Percentiles rank a stretch among this genome's conserved stretches.
phyloP scores from a whole-genome alignment of 2,329 filamentous ascomycete genomes.

The Fusarium subtropicale region DNA sequence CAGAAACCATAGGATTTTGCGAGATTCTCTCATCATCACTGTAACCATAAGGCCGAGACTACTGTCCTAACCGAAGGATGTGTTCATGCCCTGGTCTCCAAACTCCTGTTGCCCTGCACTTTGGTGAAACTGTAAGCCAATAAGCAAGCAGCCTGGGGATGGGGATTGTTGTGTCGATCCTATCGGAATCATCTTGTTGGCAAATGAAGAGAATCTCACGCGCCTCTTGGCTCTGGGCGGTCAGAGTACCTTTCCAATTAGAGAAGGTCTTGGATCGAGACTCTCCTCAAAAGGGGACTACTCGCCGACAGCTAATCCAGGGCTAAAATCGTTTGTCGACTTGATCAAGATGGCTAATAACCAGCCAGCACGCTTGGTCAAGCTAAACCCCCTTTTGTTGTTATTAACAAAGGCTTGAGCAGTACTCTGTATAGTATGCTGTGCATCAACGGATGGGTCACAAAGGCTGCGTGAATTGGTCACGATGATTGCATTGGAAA shows the following conservation, averaged over 20 bases:
- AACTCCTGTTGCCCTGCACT: conserved; percentile 4
- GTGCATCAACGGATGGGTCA: not conserved
- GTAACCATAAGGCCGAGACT: not conserved
- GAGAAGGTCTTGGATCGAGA: conserved; percentile 25
- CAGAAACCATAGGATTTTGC: conserved; percentile 13
- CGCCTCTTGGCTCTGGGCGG: conserved; percentile 34
- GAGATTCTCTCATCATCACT: not conserved
- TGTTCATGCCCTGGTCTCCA: conserved; percentile 3
- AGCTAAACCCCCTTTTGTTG: not conserved
- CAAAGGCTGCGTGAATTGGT: not conserved
- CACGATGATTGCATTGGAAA: not conserved
- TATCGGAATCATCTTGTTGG: conserved; percentile 28
- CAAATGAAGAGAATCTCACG: conserved; percentile 38
- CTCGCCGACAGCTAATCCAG: conserved; percentile 3
- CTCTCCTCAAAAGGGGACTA: conserved; percentile 6
- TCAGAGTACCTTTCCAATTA: conserved; percentile 29
- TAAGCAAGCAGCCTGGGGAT: conserved; percentile 3
- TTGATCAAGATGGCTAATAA: conserved; percentile 2
- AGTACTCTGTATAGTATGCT: not conserved
- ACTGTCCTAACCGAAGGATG: conserved; percentile 4
- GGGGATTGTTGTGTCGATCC: conserved; percentile 41
- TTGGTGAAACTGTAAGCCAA: conserved; percentile 3
- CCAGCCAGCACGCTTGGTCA: conserved; percentile 1
- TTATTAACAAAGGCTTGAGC: not conserved
- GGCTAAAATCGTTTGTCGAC: conserved; percentile 3